These are phyloP conservation scores for Wickerhamomyces bisporus DNA, from an alignment of 805 yeast genomes.

Conservation along the genomic window DNA sequence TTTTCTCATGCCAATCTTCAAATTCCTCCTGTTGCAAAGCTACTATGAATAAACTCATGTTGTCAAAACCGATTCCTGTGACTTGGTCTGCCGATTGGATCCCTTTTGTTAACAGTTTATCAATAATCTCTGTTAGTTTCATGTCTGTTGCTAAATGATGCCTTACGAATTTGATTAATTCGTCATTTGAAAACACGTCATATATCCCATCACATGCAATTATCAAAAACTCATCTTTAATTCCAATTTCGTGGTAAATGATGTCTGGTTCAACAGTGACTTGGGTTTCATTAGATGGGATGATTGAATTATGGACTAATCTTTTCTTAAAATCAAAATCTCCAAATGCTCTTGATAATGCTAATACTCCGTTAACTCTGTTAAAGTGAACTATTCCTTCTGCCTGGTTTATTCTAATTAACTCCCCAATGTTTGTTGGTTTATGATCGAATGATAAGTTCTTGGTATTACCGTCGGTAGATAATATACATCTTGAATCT, in stretches of 20 bases:
- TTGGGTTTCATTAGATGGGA: conserved; percentile 45
- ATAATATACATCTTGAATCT: conserved; percentile 63
- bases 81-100: conserved; percentile 64
- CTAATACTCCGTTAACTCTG: conserved; percentile 92
- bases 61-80: conserved; percentile 79
- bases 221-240: conserved; percentile 59
- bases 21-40: conserved; percentile 49
- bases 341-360: conserved; percentile 87
- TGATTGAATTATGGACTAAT: conserved; percentile 3
- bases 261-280: conserved; percentile 80
- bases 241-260: conserved; percentile 44
- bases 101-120: conserved; percentile 57
- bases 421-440: conserved; percentile 93
- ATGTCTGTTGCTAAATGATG: conserved; percentile 53
- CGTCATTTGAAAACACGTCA: conserved; percentile 62
- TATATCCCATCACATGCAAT: conserved; percentile 83
- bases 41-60: conserved; percentile 71
- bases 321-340: conserved; percentile 53
- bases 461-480: conserved; percentile 48
- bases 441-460: conserved; percentile 76
- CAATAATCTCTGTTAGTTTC: conserved; percentile 53
- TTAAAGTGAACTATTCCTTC: conserved; percentile 94
- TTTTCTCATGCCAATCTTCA: conserved; percentile 26
- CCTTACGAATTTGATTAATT: conserved; percentile 48
- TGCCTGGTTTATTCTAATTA: conserved; percentile 83